Conservation (phyloP, 768 basidiomycete species). For the Amanita rimosa region DNA sequence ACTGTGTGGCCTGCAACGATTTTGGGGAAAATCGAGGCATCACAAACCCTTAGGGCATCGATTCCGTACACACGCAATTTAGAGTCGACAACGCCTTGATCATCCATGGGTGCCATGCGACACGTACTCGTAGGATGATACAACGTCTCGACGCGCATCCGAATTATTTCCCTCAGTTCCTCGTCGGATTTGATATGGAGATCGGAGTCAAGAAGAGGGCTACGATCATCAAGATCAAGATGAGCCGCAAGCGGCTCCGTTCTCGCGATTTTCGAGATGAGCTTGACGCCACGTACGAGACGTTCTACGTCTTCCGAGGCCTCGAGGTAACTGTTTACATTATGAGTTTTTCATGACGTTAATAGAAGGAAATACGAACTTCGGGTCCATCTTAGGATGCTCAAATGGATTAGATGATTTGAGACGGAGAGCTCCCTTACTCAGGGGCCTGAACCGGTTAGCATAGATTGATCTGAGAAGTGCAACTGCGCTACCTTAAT, state of each 20-base stretch:
- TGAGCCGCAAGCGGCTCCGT: constrained; percentile 21
- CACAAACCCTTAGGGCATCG: constrained; percentile 28
- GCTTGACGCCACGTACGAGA: constrained; percentile 24
- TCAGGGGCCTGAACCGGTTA: constrained; percentile 20
- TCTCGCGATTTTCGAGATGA: constrained; percentile 23
- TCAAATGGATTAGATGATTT: constrained; percentile 27
- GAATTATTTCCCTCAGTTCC: constrained; percentile 26
- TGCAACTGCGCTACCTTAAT: constrained; percentile 16
- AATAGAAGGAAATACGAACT: constrained; percentile 14
- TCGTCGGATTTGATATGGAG: constrained; percentile 23
- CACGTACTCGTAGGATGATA: constrained; percentile 36
- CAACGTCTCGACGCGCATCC: constrained; percentile 30
- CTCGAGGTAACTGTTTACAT: constrained; percentile 23
- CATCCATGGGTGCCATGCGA: constrained; percentile 29
- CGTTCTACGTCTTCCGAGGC: constrained; percentile 25
- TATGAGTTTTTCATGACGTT: not conserved
- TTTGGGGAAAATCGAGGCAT: constrained; percentile 28
- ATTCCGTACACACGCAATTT: constrained; percentile 33
- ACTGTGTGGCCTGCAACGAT: constrained; percentile 32
- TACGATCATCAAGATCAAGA: constrained; percentile 19
- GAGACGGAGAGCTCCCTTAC: constrained; percentile 24
- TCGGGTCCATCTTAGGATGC: constrained; percentile 25
- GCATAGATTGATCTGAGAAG: not conserved
- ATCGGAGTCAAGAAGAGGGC: constrained; percentile 24
- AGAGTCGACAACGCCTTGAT: constrained; percentile 33